phyloP scores from a whole-genome alignment of 2,329 filamentous ascomycete genomes.

The Fusarium piperis region DNA sequence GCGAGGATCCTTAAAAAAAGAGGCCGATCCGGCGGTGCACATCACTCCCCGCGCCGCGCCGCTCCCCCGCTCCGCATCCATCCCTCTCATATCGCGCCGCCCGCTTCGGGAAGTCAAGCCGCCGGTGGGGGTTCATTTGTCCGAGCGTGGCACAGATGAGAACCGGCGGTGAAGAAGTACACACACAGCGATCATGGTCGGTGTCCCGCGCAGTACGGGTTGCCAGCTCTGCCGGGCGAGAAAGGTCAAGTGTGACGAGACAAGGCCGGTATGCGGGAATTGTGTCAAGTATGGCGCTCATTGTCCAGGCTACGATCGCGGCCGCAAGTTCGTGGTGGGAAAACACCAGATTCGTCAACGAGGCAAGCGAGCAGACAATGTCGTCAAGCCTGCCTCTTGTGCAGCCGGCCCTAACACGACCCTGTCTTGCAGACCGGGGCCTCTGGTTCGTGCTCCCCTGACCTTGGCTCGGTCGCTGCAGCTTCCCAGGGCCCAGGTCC shows the following conservation, averaged over 20 bases:
- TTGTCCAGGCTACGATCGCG: slow-evolving; percentile 53
- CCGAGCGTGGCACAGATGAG: slow-evolving; percentile 32
- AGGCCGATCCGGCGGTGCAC: slow-evolving; percentile 18
- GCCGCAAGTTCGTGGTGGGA: slow-evolving; percentile 51
- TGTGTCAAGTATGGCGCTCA: slow-evolving; percentile 51
- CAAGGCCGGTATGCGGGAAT: slow-evolving; percentile 52
- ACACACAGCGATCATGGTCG: slow-evolving; percentile 47
- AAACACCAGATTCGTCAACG: slow-evolving; percentile 51
- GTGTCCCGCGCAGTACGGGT: slow-evolving; percentile 50
- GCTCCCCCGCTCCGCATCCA: slow-evolving; percentile 8
- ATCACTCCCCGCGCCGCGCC: slow-evolving; percentile 23
- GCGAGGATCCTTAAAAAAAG: background rate
- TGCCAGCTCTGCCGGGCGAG: slow-evolving; percentile 54
- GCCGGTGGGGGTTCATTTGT: slow-evolving; percentile 30
- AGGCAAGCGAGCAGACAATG: slow-evolving; percentile 24
- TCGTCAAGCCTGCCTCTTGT: slow-evolving; percentile 13
- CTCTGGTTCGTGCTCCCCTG: slow-evolving; percentile 18
- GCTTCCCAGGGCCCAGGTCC: slow-evolving; percentile 44
- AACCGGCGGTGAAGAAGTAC: slow-evolving; percentile 38
- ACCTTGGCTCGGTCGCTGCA: slow-evolving; percentile 17
- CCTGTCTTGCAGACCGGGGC: background rate
- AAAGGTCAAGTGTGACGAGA: slow-evolving; percentile 58
- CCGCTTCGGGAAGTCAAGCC: slow-evolving; percentile 33
- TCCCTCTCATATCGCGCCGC: slow-evolving; percentile 18
- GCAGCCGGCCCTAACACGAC: slow-evolving; percentile 14